Evolutionary conservation across 2,329 filamentous ascomycete species (phyloP), one percentile per base, ranked within the genome.

Genomic region (Cladosporium cucumerinum): DNA sequence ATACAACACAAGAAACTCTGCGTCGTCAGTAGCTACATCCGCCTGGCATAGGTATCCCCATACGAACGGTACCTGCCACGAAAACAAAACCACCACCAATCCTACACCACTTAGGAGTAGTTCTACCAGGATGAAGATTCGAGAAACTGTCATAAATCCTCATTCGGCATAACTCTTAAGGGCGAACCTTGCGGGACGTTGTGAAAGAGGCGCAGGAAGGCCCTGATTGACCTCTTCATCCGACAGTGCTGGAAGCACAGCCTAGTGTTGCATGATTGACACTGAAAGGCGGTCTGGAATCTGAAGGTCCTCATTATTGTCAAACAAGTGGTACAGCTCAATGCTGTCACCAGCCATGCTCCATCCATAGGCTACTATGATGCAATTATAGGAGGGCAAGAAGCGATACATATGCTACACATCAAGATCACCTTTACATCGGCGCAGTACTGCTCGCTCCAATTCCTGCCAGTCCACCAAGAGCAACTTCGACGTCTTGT

Each of bases 401-500:
- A 46, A 46, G 5, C n/a, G 10, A 11, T 2, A 46, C 7, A 46
- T 46, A 46, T 46, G 8, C 7, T 46, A 46, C n/a, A 18, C 39
- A 21, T 46, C 2, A 5, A 46, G n/a, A 21, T 46, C n/a, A 46
- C 8, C 8, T 12, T 11, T 32, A 39, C 54, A 14, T 34, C n/a
- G 54, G 54, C 21, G 32, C 54, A 39, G 54, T 16, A 14, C 12
- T 23, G 12, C 65, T 68, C 23, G 63, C 65, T 1, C 65, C 67
- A 34, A 68, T 57, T 12, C 63, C 62, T 51, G 66, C 34, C 30
- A 66, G 54, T 16, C 54, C 67, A 26, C 48, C 32, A 8, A 64
- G 64, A 48, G 66, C 63, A 26, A 69, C 67, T 39, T 67, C 57
- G 16, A 71, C 65, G 61, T 74, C 72, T 63, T 74, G 70, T 57